These are phyloP conservation scores for Lipomyces kockii DNA, from an alignment of 805 yeast species.

Conservation along the genomic window DNA sequence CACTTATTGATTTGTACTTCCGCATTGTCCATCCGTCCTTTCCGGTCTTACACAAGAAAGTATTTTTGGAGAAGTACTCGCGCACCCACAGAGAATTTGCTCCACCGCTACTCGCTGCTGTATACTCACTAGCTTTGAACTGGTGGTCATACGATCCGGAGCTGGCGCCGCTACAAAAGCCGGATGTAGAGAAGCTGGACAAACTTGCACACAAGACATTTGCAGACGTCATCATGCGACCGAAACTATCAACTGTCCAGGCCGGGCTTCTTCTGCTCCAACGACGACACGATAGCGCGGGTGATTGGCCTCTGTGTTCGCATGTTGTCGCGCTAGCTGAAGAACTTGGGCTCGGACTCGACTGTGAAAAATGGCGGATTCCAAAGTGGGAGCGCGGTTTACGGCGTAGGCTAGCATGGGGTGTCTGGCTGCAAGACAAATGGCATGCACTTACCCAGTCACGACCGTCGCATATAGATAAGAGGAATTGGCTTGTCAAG, in stretches of 20 bases:
- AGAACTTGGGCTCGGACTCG: constrained; percentile 85
- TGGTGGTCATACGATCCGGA: constrained; percentile 94
- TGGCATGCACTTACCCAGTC: constrained; percentile 85
- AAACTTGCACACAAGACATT: constrained; percentile 69
- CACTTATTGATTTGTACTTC: constrained; percentile 70
- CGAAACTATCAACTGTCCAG: constrained; percentile 89
- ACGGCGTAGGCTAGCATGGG: constrained; percentile 91
- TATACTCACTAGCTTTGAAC: constrained; percentile 82
- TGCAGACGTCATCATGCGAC: constrained; percentile 76
- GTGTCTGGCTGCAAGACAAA: constrained; percentile 88
- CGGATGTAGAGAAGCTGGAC: constrained; percentile 71
- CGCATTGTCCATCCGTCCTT: constrained; percentile 87
- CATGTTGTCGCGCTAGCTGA: constrained; percentile 82
- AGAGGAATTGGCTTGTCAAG: constrained; percentile 78
- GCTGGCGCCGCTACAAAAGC: constrained; percentile 75
- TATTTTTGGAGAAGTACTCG: constrained; percentile 86
- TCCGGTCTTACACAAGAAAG: constrained; percentile 89
- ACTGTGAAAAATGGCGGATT: constrained; percentile 87
- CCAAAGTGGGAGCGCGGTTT: constrained; percentile 96
- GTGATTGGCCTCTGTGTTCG: constrained; percentile 41
- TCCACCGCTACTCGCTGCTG: constrained; percentile 89
- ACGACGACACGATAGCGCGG: constrained; percentile 41
- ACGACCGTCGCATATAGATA: constrained; percentile 80
- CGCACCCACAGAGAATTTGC: constrained; percentile 90
- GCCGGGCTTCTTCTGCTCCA: constrained; percentile 82